These are phyloP conservation scores for Neonectria ditissima DNA, from an alignment of 2,329 filamentous ascomycete genomes.

Conservation along the genomic window DNA sequence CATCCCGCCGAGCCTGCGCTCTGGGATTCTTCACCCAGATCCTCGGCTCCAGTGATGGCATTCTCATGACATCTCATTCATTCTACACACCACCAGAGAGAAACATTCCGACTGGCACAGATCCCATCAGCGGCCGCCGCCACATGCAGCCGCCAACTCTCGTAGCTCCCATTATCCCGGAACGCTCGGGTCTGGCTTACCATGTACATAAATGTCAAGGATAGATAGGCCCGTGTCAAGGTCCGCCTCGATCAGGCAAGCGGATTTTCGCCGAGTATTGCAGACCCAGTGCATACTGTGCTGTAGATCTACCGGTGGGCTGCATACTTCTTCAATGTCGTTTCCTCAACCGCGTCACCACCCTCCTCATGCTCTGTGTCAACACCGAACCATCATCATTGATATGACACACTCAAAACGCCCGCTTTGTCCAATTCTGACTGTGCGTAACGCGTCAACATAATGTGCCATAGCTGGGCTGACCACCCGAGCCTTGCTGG, in stretches of 20 bases:
- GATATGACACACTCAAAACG: not conserved
- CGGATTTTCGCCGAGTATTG: too few species aligned
- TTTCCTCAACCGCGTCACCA: not conserved
- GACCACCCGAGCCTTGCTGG: constrained; percentile 21
- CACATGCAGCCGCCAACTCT: constrained; percentile 17
- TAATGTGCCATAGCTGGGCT: not conserved
- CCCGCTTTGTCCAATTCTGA: not conserved
- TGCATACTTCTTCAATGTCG: not conserved
- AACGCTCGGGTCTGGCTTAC: constrained; percentile 38
- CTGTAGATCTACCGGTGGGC: not conserved
- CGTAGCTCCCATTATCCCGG: constrained; percentile 24
- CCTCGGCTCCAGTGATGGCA: constrained; percentile 2
- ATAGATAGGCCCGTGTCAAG: constrained; percentile 1
- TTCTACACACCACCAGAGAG: constrained; percentile 5
- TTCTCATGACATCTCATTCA: not conserved
- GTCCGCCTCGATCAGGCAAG: not conserved
- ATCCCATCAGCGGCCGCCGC: constrained; percentile 20
- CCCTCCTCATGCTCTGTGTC: not conserved
- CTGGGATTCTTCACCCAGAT: constrained; percentile 13
- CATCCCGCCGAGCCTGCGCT: constrained; percentile 7
- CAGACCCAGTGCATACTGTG: not conserved
- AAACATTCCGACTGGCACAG: constrained; percentile 19
- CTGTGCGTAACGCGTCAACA: not conserved
- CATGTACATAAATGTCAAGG: constrained; percentile 9
- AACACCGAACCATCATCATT: not conserved